Percentiles rank a stretch among this genome's conserved stretches.
phyloP scores from a whole-genome alignment of 805 yeast genomes.

The Lachancea sp. region DNA sequence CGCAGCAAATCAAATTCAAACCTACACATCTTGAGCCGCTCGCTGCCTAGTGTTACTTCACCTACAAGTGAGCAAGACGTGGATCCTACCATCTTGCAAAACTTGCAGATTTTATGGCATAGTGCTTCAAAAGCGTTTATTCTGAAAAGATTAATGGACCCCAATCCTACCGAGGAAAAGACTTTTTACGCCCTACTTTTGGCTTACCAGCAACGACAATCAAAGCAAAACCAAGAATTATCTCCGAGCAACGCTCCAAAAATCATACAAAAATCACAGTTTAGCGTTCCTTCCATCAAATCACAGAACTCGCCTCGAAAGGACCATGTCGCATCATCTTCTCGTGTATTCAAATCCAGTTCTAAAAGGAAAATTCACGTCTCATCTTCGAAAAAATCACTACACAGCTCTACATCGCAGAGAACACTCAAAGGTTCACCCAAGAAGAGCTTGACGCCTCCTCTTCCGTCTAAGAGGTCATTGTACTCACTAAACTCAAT shows the following conservation, averaged over 20 bases:
- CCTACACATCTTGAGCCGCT: slow-evolving; percentile 19
- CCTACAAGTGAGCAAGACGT: slow-evolving; percentile 41
- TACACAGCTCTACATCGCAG: slow-evolving; percentile 16
- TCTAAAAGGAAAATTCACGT: slow-evolving; percentile 14
- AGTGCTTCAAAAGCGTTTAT: slow-evolving; percentile 60
- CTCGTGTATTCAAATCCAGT: slow-evolving; percentile 25
- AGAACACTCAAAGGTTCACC: slow-evolving; percentile 13
- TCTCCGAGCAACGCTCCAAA: slow-evolving; percentile 20
- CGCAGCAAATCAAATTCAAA: slow-evolving; percentile 29
- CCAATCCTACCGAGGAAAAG: slow-evolving; percentile 65
- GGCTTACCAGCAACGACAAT: slow-evolving; percentile 69
- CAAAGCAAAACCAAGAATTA: background rate
- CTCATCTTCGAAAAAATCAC: slow-evolving; percentile 12
- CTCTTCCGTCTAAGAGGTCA: slow-evolving; percentile 29
- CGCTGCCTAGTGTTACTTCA: slow-evolving; percentile 11
- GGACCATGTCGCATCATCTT: slow-evolving; percentile 26
- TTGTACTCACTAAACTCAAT: slow-evolving; percentile 31
- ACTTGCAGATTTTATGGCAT: slow-evolving; percentile 74
- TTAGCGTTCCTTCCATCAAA: slow-evolving; percentile 23
- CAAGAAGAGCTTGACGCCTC: background rate
- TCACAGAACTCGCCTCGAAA: slow-evolving; percentile 10
- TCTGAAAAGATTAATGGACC: slow-evolving; percentile 46
- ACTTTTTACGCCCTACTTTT: slow-evolving; percentile 69
- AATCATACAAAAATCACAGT: slow-evolving; percentile 28
- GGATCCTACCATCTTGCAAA: slow-evolving; percentile 68